These are phyloP conservation scores for Tilletia indica DNA, from an alignment of 1,284 basidiomycete species.

Conservation along the genomic window DNA sequence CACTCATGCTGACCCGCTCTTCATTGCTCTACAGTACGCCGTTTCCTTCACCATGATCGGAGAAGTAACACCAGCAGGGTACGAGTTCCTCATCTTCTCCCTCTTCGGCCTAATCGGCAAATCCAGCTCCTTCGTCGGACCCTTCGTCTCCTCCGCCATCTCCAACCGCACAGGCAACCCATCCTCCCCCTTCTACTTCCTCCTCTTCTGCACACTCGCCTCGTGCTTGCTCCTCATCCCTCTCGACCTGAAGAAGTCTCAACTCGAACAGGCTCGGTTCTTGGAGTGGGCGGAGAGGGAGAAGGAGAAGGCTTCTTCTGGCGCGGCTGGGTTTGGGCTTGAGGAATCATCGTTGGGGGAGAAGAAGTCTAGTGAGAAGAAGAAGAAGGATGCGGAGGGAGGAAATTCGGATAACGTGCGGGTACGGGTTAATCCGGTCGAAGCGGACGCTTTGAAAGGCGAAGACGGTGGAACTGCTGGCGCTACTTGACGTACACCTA, in stretches of 20 bases:
- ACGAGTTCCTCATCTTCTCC: conserved; percentile 69
- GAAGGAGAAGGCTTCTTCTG: not conserved
- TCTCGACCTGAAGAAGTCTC: conserved; percentile 66
- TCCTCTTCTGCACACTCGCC: conserved; percentile 69
- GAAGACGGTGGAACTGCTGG: too few species aligned
- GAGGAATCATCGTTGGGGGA: too few species aligned
- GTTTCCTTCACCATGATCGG: conserved; percentile 82
- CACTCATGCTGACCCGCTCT: not conserved
- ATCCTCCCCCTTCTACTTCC: conserved; percentile 79
- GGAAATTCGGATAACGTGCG: too few species aligned
- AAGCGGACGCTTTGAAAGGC: too few species aligned
- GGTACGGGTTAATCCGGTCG: too few species aligned
- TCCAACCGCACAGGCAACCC: conserved; percentile 65
- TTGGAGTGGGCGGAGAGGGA: conserved; percentile 59
- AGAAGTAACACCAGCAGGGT: conserved; percentile 69
- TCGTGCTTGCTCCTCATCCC: conserved; percentile 72
- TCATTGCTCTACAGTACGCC: conserved; percentile 62
- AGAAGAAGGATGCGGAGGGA: too few species aligned
- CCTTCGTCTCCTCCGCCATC: conserved; percentile 66
- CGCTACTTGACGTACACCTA: too few species aligned
- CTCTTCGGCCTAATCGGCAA: conserved; percentile 68
- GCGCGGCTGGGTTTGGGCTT: too few species aligned
- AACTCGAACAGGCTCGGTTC: conserved; percentile 67
- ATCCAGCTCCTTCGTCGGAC: conserved; percentile 66
- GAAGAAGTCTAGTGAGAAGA: too few species aligned